Base-by-base conservation (phyloP, 2,329 filamentous ascomycete species). In the Chalaropsis ovoidea region DNA sequence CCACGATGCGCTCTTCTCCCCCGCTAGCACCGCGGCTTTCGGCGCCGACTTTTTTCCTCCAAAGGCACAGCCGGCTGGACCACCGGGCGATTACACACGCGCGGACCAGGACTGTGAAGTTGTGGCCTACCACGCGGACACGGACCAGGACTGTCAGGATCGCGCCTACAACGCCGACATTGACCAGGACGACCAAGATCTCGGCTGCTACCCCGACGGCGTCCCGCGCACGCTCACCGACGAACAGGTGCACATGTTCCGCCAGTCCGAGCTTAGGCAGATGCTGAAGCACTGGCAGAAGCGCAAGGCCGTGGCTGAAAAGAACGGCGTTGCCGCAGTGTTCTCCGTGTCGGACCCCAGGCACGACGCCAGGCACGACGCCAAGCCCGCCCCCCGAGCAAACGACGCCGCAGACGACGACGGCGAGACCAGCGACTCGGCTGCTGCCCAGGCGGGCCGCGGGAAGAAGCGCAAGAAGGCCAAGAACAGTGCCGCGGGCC, bases 211-310 rank as follows among this genome's bases (percentile, higher is more conserved):
- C 70, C 76, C 82, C 0, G 92, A 97, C 72, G 92, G 93, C 2
- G 84, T 86, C 68, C 94, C 94, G 73, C 87, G 93, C 49, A 96
- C 91, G 19, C 79, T 97, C 71, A 96, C 92, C 10, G 89, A 96
- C 72, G 89, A 91, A 70, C 89, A 96, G 77, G 90, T 96, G 70
- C 84, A 84, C 64, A 93, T 96, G 68, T 96, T 96, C 73, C 82
- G 92, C 68, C 90, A 95, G 72, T 93, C 89, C 1, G 93, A 97
- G 74, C 82, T 95, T 24, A 86, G 94, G 72, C 76, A 83, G 13
- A 77, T 95, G 47, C 77, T 89, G 31, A 83, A 83, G 31, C 39
- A 66, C 47, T 67, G 65, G 65, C 43, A 67, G 15, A 67, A 67
- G 58, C 62, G 62, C 15, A 67, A 67, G 47, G 65, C 65, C 19